These are phyloP conservation scores for Fusarium heterosporum DNA, from an alignment of 2,329 filamentous ascomycete species.

Conservation along the genomic window DNA sequence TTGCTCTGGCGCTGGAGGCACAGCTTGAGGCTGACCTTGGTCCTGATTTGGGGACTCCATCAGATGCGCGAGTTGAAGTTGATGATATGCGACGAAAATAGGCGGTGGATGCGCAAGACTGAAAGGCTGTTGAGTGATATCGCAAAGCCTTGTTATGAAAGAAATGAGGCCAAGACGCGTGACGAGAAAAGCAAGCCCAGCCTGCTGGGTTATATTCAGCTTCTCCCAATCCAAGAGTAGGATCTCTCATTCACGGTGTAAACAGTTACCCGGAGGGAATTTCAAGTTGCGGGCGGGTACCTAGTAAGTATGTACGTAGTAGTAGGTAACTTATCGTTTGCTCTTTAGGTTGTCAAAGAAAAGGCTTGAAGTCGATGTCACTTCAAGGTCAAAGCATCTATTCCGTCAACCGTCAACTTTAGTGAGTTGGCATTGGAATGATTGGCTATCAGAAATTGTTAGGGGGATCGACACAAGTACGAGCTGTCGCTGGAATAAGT, in stretches of 20 bases:
- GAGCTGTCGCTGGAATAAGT: background rate
- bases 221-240: slow-evolving; percentile 8
- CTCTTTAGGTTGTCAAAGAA: slow-evolving; percentile 14
- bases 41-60: slow-evolving; percentile 41
- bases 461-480: slow-evolving; percentile 24
- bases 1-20: slow-evolving; percentile 18
- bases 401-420: slow-evolving; percentile 16
- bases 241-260: slow-evolving; percentile 29
- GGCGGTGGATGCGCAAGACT: slow-evolving; percentile 30
- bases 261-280: background rate
- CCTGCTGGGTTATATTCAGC: slow-evolving; percentile 35
- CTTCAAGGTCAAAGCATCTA: slow-evolving; percentile 26
- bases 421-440: slow-evolving; percentile 22
- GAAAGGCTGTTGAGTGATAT: slow-evolving; percentile 24
- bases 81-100: background rate
- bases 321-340: background rate
- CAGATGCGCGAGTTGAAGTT: background rate
- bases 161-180: slow-evolving; percentile 35
- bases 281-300: background rate
- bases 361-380: slow-evolving; percentile 20
- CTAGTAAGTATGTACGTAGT: background rate
- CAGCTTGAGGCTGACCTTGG: slow-evolving; percentile 37
- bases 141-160: slow-evolving; percentile 37
- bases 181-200: slow-evolving; percentile 37
- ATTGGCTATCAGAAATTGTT: slow-evolving; percentile 38